Conservation (phyloP, 139 green algal genomes). For the Tetraselmis striata region DNA sequence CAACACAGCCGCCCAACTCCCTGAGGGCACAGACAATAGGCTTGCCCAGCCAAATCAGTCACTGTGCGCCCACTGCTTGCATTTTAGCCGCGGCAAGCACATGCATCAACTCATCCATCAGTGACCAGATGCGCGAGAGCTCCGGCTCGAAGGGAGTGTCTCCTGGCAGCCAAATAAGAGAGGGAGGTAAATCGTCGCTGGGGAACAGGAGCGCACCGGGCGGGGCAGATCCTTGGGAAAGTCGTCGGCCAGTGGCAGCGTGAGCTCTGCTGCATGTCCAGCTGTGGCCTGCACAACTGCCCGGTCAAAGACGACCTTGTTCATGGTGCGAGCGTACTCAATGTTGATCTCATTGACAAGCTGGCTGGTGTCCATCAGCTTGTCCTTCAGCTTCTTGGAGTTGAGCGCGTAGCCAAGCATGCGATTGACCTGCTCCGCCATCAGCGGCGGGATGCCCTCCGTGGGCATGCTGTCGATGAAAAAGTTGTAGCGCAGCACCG, state of each 20-base stretch:
- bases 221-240: constrained; percentile 14
- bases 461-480: constrained; percentile 78
- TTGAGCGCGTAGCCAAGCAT: constrained; percentile 68
- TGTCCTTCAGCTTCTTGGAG: constrained; percentile 61
- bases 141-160: too few relatives aligned
- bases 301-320: constrained; percentile 58
- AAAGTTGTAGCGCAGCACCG: constrained; percentile 58
- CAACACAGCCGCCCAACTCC: background rate
- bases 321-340: constrained; percentile 72
- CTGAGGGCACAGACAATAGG: background rate
- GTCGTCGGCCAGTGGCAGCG: constrained; percentile 11
- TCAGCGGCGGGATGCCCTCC: constrained; percentile 63
- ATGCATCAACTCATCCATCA: too few relatives aligned
- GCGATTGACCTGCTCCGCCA: constrained; percentile 59
- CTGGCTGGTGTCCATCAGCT: constrained; percentile 63
- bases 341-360: constrained; percentile 70
- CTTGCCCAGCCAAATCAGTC: too few relatives aligned
- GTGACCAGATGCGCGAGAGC: too few relatives aligned
- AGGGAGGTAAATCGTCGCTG: too few relatives aligned
- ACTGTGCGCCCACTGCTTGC: too few relatives aligned
- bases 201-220: constrained; percentile 1
- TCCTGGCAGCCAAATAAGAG: too few relatives aligned
- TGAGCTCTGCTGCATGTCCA: constrained; percentile 1
- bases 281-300: background rate
- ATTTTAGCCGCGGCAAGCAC: too few relatives aligned